These are phyloP conservation scores for Ogataea populi-albae DNA, from an alignment of 805 yeast genomes.

Conservation along the genomic window DNA sequence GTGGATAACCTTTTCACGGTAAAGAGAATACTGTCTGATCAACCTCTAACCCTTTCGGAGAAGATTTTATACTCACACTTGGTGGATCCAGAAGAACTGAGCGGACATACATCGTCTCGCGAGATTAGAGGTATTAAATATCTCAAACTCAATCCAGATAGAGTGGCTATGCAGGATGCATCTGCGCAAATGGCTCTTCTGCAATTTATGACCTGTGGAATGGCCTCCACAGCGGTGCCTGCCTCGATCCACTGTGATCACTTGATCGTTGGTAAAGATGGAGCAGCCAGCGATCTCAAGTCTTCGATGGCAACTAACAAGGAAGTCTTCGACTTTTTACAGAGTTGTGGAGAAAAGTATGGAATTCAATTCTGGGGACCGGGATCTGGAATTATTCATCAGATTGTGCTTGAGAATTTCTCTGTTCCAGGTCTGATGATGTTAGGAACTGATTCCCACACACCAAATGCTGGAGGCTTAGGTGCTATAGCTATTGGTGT, in stretches of 20 bases:
- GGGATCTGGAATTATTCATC: constrained; percentile 98
- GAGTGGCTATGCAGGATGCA: constrained; percentile 99
- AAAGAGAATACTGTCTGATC: constrained; percentile 30
- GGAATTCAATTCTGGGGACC: constrained; percentile 99
- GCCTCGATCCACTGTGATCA: constrained; percentile 98
- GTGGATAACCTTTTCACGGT: constrained; percentile 53
- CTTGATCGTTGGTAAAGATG: constrained; percentile 92
- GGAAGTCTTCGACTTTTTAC: constrained; percentile 91
- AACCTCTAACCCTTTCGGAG: constrained; percentile 91
- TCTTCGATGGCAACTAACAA: constrained; percentile 86
- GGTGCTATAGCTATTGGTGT: constrained; percentile 98
- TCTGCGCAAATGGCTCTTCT: constrained; percentile 97
- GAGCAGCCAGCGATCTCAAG: constrained; percentile 80
- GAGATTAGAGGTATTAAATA: constrained; percentile 80
- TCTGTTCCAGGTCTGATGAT: constrained; percentile 97
- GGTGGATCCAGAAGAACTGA: constrained; percentile 87
- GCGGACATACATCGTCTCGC: constrained; percentile 37
- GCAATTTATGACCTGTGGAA: constrained; percentile 95
- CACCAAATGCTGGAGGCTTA: constrained; percentile 98
- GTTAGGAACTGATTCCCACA: constrained; percentile 96
- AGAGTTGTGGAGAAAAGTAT: constrained; percentile 88
- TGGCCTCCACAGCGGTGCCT: constrained; percentile 89
- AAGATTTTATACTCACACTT: constrained; percentile 93
- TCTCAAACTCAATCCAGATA: constrained; percentile 92
- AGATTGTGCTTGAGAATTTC: constrained; percentile 92